These are phyloP conservation scores for Marvania coccoides DNA, from an alignment of 139 green algal genomes.

Conservation along the genomic window DNA sequence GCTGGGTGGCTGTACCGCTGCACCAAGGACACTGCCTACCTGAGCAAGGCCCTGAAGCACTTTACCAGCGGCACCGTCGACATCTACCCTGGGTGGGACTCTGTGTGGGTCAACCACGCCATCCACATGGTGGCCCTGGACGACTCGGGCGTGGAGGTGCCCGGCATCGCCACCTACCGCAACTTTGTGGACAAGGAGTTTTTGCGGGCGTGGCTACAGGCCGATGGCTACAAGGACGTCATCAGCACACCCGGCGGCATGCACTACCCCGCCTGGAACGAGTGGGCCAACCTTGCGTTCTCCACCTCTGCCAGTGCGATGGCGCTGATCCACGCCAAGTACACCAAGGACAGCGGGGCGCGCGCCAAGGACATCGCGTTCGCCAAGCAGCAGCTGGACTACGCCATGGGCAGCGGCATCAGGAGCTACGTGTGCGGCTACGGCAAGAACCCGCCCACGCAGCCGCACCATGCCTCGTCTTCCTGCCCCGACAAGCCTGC, in stretches of 20 bases:
- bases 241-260: conserved; percentile 1
- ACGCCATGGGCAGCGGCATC: conserved; percentile 13
- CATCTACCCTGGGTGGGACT: conserved; percentile 4
- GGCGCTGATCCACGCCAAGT: conserved; percentile 1
- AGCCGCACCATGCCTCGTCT: conserved; percentile 33
- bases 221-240: conserved; percentile 2
- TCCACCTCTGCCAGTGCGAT: not conserved
- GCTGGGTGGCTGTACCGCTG: conserved; percentile 50
- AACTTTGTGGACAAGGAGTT: conserved; percentile 2
- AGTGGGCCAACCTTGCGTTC: conserved; percentile 6
- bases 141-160: not conserved
- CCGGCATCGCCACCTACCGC: not conserved
- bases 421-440: conserved; percentile 42
- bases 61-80: not conserved
- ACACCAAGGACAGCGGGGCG: not conserved
- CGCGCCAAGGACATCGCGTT: not conserved
- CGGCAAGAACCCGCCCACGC: conserved; percentile 25
- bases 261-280: not conserved
- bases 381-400: conserved; percentile 11
- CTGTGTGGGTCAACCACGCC: not conserved
- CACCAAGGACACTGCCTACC: conserved; percentile 38
- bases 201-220: not conserved
- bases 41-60: not conserved
- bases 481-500: conserved; percentile 35
- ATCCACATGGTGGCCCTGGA: not conserved